Conservation (phyloP, 2,329 filamentous ascomycete species). For the Ophiostoma fasciatum region DNA sequence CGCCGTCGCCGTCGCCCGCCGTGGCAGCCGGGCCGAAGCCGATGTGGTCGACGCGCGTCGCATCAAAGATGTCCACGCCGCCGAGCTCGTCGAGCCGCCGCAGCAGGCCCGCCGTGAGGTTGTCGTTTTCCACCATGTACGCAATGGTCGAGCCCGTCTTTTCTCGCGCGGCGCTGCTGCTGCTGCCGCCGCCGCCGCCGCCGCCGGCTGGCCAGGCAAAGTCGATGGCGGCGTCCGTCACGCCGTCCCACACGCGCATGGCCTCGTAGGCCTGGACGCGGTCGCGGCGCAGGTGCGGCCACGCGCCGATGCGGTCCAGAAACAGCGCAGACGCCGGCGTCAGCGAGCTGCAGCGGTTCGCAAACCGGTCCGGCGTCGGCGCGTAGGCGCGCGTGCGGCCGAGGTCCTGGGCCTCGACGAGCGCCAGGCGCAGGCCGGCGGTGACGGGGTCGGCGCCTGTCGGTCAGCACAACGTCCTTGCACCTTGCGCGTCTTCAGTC, state of each 20-base stretch:
- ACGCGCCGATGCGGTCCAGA: constrained; percentile 70
- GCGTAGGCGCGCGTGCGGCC: constrained; percentile 51
- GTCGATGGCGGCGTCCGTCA: constrained; percentile 72
- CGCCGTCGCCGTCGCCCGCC: too few species aligned
- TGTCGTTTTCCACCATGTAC: constrained; percentile 93
- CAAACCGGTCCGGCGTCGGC: constrained; percentile 55
- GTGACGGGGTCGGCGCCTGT: constrained; percentile 63
- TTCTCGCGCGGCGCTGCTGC: constrained; percentile 24
- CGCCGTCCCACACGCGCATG: constrained; percentile 98
- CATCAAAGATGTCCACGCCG: constrained; percentile 56
- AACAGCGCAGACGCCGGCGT: constrained; percentile 80
- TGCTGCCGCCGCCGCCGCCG: too few species aligned
- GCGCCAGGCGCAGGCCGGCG: constrained; percentile 63
- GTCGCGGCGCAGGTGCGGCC: constrained; percentile 56
- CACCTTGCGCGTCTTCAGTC: too few species aligned
- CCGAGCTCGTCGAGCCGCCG: constrained; percentile 55
- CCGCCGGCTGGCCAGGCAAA: constrained; percentile 59
- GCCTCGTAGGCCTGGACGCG: constrained; percentile 80
- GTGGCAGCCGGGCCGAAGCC: too few species aligned
- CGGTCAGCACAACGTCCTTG: background rate
- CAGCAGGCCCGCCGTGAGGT: constrained; percentile 68
- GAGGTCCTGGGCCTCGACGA: constrained; percentile 83
- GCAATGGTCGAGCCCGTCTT: constrained; percentile 50
- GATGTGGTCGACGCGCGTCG: constrained; percentile 68
- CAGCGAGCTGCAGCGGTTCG: constrained; percentile 89